Conservation (phyloP, 148 eudicot genomes). For the Camellia japonica region DNA sequence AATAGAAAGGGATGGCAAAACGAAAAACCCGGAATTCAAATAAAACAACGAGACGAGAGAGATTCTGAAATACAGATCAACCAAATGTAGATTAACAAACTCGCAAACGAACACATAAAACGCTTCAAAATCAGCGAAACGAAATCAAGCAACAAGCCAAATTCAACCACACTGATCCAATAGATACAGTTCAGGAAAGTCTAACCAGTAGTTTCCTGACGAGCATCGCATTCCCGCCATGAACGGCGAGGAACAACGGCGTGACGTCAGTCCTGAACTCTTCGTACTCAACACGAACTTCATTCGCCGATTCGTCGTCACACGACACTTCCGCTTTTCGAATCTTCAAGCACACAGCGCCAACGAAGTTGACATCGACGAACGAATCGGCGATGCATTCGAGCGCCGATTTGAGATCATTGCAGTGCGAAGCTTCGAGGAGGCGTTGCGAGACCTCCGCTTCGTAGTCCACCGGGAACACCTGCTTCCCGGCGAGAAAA, state of each 20-base stretch:
- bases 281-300: slow-evolving; percentile 45
- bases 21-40: neutral
- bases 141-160: neutral
- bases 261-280: slow-evolving; percentile 84
- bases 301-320: slow-evolving; percentile 51
- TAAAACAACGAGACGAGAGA: neutral
- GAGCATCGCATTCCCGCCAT: slow-evolving; percentile 50
- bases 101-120: neutral
- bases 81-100: neutral
- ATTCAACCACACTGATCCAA: neutral
- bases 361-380: slow-evolving; percentile 74
- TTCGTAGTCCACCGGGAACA: slow-evolving; percentile 72
- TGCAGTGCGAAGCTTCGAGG: slow-evolving; percentile 53
- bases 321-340: slow-evolving; percentile 45
- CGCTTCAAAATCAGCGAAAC: neutral
- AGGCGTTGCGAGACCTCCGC: slow-evolving; percentile 75
- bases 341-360: slow-evolving; percentile 62
- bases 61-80: neutral
- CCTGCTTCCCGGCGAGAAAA: slow-evolving; percentile 51
- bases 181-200: neutral
- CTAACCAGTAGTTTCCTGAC: slow-evolving; percentile 52
- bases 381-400: slow-evolving; percentile 51
- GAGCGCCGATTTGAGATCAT: slow-evolving; percentile 39
- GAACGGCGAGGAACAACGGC: slow-evolving; percentile 72
- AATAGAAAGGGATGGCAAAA: neutral